phyloP scores from a whole-genome alignment of 176 grass and related monocot genomes.

The Oryza longistaminata region DNA sequence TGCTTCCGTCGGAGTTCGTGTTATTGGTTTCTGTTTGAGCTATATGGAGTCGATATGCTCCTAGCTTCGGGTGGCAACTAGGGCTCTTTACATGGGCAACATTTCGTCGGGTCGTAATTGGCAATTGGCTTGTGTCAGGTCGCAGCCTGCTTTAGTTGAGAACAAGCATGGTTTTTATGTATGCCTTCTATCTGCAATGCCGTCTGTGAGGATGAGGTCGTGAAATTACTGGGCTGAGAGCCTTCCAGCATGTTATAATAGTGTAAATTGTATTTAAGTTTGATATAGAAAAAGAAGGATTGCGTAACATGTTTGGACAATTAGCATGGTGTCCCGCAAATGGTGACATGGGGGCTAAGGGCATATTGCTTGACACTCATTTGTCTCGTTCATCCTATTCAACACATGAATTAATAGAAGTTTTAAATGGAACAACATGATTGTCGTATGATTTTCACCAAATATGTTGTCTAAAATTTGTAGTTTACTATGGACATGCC shows the following conservation, averaged over 20 bases:
- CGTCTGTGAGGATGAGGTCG: not conserved
- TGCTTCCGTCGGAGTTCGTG: no score
- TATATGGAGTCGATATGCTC: not conserved
- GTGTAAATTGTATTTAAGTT: not conserved
- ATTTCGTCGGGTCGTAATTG: not conserved
- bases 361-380: not conserved
- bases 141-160: not conserved
- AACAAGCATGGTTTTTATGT: not conserved
- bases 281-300: no score
- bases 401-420: not conserved
- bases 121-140: not conserved
- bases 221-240: not conserved
- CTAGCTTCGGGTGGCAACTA: not conserved
- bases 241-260: not conserved
- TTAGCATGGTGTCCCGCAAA: no score
- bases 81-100: not conserved
- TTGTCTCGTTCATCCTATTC: not conserved
- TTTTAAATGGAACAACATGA: not conserved
- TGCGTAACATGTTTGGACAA: not conserved
- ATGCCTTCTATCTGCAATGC: not conserved
- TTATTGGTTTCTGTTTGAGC: not conserved
- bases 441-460: not conserved
- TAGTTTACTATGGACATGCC: no score
- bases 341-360: no score
- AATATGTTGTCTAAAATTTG: no score